Conservation (phyloP, 305 asterid species). For the Lippia alba region DNA sequence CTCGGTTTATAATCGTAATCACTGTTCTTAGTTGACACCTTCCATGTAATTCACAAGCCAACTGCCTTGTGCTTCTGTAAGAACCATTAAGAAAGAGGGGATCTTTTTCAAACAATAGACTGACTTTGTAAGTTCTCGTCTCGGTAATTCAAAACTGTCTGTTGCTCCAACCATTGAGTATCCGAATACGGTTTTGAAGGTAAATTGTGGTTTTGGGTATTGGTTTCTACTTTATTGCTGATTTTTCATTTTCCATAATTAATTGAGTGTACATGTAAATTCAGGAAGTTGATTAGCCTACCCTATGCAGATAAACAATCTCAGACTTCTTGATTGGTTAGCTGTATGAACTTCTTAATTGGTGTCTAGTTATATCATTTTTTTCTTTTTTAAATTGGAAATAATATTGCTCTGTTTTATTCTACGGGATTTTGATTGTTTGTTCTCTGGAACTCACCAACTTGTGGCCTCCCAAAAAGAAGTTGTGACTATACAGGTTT, state of each 20-base stretch:
- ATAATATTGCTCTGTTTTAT: constrained; percentile 32
- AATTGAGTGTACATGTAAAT: constrained; percentile 33
- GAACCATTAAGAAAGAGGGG: constrained; percentile 21
- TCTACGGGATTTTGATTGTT: constrained; percentile 76
- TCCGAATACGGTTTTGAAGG: constrained; percentile 67
- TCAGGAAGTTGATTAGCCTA: constrained; percentile 76
- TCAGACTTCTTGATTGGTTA: constrained; percentile 90
- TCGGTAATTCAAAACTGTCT: constrained; percentile 58
- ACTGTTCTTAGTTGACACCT: constrained; percentile 6
- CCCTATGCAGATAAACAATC: constrained; percentile 85
- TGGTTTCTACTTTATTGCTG: constrained; percentile 17
- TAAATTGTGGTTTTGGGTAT: constrained; percentile 38
- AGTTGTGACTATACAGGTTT: constrained; percentile 74
- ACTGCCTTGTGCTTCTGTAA: not conserved
- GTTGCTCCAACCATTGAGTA: constrained; percentile 69
- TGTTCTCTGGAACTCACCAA: constrained; percentile 70
- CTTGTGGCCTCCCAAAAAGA: constrained; percentile 82
- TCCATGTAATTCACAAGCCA: not conserved
- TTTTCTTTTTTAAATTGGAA: constrained; percentile 19
- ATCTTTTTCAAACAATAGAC: constrained; percentile 19
- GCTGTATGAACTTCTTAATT: constrained; percentile 60
- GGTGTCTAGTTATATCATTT: constrained; percentile 8
- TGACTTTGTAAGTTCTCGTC: constrained; percentile 54
- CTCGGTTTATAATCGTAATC: constrained; percentile 10
- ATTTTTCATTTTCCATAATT: constrained; percentile 33